Evolutionary conservation across 257 asterid species (phyloP), one percentile per base, ranked within the genome.

Genomic region (Lycium barbarum): DNA sequence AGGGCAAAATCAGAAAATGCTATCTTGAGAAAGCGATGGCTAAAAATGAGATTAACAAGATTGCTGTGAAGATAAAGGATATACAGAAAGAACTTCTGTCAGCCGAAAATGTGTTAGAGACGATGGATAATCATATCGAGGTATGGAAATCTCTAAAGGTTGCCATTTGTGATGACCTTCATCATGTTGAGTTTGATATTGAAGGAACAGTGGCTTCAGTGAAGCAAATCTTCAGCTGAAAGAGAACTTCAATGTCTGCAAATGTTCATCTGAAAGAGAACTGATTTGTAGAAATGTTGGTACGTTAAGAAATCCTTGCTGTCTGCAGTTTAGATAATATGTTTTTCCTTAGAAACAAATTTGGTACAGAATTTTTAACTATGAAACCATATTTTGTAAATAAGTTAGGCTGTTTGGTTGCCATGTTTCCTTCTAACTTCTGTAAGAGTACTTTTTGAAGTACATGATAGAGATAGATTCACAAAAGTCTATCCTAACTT

Each of bases 191-290:
- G 43, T 62, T 8, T 74, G 61, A 49, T 8, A 49, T 74, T 74
- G 81, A 74, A 53, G 81, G 43, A 74, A 74, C 62, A 74, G 13
- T 74, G 40, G 45, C 62, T 74, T 74, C 81, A 33, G 45, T 49
- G 62, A 74, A 74, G 62, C 62, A 74, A 49, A 49, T 74, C 7
- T 74, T 49, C 22, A 49, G 81, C 13, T 74, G 81, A 70, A 68
- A 70, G 14, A 67, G 22, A 15, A 36, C 4, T 17, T n/a, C n/a
- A n/a, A n/a, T n/a, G n/a, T 66, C 3, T 66, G 62, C 62, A 74
- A 49, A 49, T 74, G 4, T 74, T 49, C 22, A 49, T 62, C 13
- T 74, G 81, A 70, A 68, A 70, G 14, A 67, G 22, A 15, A 36
- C 4, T 17, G 54, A 70, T 70, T 13, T 40, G 15, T 70, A 13